Conservation (phyloP, 345 rosid species). For the Rhodomyrtus tomentosa region DNA sequence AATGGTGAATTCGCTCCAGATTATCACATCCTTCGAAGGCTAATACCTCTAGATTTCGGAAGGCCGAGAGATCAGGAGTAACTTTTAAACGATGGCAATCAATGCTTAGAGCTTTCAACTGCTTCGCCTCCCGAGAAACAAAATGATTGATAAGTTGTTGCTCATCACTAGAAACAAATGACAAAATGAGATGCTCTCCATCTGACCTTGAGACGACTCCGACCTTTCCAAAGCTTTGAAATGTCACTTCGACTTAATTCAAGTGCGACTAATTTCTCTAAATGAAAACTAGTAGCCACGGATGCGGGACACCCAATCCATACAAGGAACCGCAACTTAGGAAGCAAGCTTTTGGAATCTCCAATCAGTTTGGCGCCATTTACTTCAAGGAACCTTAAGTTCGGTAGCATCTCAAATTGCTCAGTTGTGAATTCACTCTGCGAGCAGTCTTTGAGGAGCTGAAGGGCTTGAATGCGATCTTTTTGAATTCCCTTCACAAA, state of each 20-base stretch:
- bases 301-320: too few species aligned
- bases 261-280: background rate
- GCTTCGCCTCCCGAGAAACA: background rate
- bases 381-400: background rate
- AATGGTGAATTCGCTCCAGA: background rate
- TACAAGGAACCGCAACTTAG: background rate
- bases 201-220: too few species aligned
- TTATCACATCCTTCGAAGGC: accelerated
- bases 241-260: too few species aligned
- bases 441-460: accelerated
- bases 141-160: too few species aligned
- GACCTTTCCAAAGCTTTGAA: too few species aligned
- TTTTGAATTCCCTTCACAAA: background rate
- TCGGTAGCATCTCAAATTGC: background rate
- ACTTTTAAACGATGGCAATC: accelerated
- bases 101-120: background rate
- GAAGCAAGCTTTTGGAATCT: too few species aligned
- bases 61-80: background rate
- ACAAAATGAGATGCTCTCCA: too few species aligned
- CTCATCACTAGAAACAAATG: too few species aligned
- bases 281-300: background rate
- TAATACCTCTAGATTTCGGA: background rate
- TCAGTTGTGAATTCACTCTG: background rate
- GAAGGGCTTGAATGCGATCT: accelerated
- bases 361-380: background rate